Evolutionary conservation across 2,329 filamentous ascomycete species (phyloP).

Genomic region (Fusarium coffeatum): DNA sequence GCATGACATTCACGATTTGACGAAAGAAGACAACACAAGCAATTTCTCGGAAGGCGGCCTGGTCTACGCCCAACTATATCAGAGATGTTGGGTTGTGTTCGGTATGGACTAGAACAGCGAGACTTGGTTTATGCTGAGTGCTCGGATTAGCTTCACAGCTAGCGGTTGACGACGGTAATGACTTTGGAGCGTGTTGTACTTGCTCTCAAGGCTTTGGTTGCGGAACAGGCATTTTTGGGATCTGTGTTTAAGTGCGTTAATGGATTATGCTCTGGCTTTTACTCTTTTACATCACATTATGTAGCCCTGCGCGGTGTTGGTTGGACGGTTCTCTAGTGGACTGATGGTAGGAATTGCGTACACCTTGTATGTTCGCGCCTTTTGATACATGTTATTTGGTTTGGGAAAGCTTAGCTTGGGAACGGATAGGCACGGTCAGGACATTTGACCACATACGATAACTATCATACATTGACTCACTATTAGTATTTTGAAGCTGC

Average conservation of each 20-base stretch:
- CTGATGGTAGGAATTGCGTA: conserved; percentile 31
- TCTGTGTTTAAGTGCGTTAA: conserved; percentile 38
- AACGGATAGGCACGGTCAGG: conserved; percentile 22
- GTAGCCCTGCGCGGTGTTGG: conserved; percentile 45
- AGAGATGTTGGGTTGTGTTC: conserved; percentile 29
- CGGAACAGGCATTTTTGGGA: conserved; percentile 36
- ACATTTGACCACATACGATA: conserved; percentile 30
- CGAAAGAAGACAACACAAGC: conserved; percentile 38
- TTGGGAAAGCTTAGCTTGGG: conserved; percentile 8
- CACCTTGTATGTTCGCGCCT: conserved; percentile 13
- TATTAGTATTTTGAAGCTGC: conserved; percentile 17
- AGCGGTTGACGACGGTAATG: conserved; percentile 48
- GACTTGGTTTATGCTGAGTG: conserved; percentile 27
- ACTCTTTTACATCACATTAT: conserved; percentile 34
- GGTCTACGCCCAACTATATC: conserved; percentile 26
- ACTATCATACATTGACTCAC: conserved; percentile 27
- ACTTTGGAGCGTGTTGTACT: conserved; percentile 39
- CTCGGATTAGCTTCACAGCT: conserved; percentile 48
- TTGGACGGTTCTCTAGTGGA: conserved; percentile 42
- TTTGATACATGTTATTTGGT: conserved; percentile 19
- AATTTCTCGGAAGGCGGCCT: conserved; percentile 32
- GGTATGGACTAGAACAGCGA: conserved; percentile 44
- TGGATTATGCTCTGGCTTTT: conserved; percentile 16
- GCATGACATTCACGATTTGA: conserved; percentile 46
- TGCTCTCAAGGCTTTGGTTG: conserved; percentile 43